Base-by-base conservation (phyloP, 495 filamentous ascomycete genomes). In the Aspergillus sparsus region DNA sequence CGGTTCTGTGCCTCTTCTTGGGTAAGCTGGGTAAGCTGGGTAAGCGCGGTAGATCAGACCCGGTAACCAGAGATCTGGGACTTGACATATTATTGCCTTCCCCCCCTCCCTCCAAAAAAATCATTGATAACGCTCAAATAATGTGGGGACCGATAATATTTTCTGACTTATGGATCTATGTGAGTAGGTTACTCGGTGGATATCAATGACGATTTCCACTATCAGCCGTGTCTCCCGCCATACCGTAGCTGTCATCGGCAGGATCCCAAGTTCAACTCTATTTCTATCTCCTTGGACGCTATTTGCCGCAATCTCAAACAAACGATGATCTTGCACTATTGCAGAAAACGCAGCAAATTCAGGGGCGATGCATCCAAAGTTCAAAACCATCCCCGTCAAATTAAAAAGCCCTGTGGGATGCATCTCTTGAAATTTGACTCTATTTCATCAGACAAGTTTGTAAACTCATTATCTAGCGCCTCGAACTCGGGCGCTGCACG, bases 31-130 rank as follows among this genome's bases (percentile, higher is more conserved):
- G 39, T 56, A 56, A 56, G 36, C 16, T 18, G 3, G 51, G 51
- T 9, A 9, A 16, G 9, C 16, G 44, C 9, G 11, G 49, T 51
- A 32, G 44, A 57, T 57, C 55, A 39, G 15, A 39, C 7, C 55
- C 33, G 7, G 16, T 44, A 57, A 49, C 55, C 45, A 49, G 18
- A 57, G 55, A 18, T 39, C 39, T 49, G 55, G 55, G 27, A 55
- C 53, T 55, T 21, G 7, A 55, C 32, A 33, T 46, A 27, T 53
- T 15, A 53, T 15, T 18, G 6, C 44, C 44, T 11, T 41, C 44
- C 16, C 44, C 21, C 21, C 3, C 21, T 27, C 21, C 21, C 21
- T 27, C 21, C 21, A 1, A 27, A 27, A 27, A 27, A 27, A 18
- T 10, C 18, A 18, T 35, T 42, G 50, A 54, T 54, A 21, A 39